Percentiles rank a stretch among this genome's conserved stretches.
Evolutionary conservation across 345 rosid species (phyloP).

Genomic region (Cochlearia excelsa): DNA sequence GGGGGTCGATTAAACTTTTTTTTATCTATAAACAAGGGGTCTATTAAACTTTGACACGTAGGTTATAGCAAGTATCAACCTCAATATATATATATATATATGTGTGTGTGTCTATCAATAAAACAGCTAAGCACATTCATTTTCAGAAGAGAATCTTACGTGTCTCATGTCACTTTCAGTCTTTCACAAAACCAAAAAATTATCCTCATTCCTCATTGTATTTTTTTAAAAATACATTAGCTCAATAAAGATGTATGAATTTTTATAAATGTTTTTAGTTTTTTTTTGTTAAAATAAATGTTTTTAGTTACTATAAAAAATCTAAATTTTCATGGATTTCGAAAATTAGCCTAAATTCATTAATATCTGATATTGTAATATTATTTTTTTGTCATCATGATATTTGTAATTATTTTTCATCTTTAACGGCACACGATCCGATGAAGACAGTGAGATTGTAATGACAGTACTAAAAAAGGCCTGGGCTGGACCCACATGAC

Average conservation of each 20-base stretch:
- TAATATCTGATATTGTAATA: too few relatives aligned
- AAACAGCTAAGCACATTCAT: slow-evolving; percentile 16
- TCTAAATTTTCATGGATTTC: too few relatives aligned
- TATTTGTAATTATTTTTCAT: too few relatives aligned
- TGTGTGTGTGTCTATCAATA: not conserved
- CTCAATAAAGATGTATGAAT: too few relatives aligned
- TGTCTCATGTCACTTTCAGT: not conserved
- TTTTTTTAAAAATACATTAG: too few relatives aligned
- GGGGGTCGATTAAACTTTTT: slow-evolving; percentile 7
- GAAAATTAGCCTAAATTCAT: too few relatives aligned
- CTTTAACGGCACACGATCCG: not conserved
- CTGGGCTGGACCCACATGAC: slow-evolving; percentile 25
- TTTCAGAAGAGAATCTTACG: slow-evolving; percentile 18
- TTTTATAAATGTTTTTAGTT: too few relatives aligned
- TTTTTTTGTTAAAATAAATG: too few relatives aligned
- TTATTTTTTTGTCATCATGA: too few relatives aligned
- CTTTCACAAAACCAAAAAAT: too few relatives aligned
- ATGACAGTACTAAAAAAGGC: slow-evolving; percentile 22
- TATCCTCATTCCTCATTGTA: too few relatives aligned
- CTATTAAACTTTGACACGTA: slow-evolving; percentile 14
- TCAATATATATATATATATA: not conserved
- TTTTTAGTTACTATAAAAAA: too few relatives aligned
- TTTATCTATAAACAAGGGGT: slow-evolving; percentile 1
- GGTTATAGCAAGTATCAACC: not conserved
- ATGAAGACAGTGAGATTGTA: slow-evolving; percentile 18